Conservation (phyloP, 1,284 basidiomycete genomes). For the Ustilago hordei region DNA sequence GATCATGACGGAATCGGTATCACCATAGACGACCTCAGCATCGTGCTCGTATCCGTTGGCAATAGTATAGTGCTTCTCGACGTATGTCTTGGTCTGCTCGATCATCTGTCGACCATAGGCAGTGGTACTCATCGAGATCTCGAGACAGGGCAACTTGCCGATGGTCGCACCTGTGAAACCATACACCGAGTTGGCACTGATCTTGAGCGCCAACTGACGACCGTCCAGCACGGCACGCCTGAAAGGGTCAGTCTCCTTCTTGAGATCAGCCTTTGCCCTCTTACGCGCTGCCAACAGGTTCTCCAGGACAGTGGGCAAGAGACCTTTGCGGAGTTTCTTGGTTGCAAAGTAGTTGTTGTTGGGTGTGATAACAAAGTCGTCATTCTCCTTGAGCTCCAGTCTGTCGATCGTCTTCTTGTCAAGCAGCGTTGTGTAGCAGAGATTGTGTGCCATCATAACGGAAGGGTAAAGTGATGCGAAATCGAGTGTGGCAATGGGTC, state of each 20-base stretch:
- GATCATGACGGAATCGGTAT: constrained; percentile 70
- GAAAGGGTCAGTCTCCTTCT: constrained; percentile 69
- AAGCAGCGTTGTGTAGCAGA: constrained; percentile 69
- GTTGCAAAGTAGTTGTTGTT: constrained; percentile 69
- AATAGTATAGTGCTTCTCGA: constrained; percentile 67
- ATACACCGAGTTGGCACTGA: constrained; percentile 69
- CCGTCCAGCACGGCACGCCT: constrained; percentile 68
- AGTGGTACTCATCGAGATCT: constrained; percentile 69
- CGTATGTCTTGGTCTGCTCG: constrained; percentile 65
- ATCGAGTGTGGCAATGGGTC: constrained; percentile 68
- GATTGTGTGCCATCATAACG: constrained; percentile 70
- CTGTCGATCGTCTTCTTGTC: constrained; percentile 67
- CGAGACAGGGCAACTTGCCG: constrained; percentile 68
- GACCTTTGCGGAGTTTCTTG: constrained; percentile 61
- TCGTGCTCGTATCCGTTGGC: constrained; percentile 69
- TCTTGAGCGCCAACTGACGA: constrained; percentile 68
- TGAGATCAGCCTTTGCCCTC: constrained; percentile 68
- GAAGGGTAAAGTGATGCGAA: constrained; percentile 69
- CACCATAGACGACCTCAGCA: constrained; percentile 68
- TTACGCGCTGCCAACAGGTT: constrained; percentile 66
- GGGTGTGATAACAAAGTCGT: constrained; percentile 67
- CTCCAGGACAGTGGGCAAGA: constrained; percentile 67
- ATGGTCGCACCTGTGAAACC: constrained; percentile 69
- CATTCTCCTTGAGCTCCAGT: constrained; percentile 59
- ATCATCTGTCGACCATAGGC: constrained; percentile 70